Evolutionary conservation across 352 stramenopile genomes (phyloP).

Genomic region (Discostella stelligera): DNA sequence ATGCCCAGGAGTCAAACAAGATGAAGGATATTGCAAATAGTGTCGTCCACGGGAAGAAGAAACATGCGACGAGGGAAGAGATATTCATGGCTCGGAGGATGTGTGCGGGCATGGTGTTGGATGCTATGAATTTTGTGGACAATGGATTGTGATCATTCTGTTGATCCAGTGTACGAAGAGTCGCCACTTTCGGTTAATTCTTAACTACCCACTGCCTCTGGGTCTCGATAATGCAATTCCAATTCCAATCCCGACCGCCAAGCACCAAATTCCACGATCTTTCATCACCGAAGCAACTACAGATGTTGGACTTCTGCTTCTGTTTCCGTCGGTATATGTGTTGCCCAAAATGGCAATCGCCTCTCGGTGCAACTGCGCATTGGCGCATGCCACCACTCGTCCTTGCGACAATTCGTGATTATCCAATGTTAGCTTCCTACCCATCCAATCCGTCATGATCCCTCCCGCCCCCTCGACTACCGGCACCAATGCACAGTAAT

Average conservation of each 20-base stretch:
- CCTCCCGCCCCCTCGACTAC: conserved; percentile 60
- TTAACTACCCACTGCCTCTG: neutral
- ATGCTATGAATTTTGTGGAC: conserved; percentile 77
- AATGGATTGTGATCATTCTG: conserved; percentile 49
- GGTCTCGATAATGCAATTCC: conserved; percentile 22
- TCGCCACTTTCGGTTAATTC: neutral
- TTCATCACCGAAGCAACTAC: conserved; percentile 18
- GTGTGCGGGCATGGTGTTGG: conserved; percentile 74
- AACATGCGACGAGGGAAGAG: conserved; percentile 30
- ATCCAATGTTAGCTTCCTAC: conserved; percentile 50
- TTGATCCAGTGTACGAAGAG: neutral
- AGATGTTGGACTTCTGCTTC: conserved; percentile 16
- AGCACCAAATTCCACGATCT: conserved; percentile 14
- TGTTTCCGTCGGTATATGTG: neutral
- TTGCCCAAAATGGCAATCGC: conserved; percentile 49
- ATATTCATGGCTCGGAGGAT: conserved; percentile 45
- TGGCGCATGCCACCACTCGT: conserved; percentile 59
- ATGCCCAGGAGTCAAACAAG: conserved; percentile 27
- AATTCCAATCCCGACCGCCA: conserved; percentile 19
- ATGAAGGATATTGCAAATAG: conserved; percentile 44
- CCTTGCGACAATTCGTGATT: conserved; percentile 60
- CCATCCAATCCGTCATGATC: conserved; percentile 66
- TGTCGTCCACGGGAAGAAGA: conserved; percentile 1
- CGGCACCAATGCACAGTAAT: conserved; percentile 64
- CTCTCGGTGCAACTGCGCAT: conserved; percentile 48